Conservation (phyloP, 2,329 filamentous ascomycete species). For the Rhynchosporium secalis region DNA sequence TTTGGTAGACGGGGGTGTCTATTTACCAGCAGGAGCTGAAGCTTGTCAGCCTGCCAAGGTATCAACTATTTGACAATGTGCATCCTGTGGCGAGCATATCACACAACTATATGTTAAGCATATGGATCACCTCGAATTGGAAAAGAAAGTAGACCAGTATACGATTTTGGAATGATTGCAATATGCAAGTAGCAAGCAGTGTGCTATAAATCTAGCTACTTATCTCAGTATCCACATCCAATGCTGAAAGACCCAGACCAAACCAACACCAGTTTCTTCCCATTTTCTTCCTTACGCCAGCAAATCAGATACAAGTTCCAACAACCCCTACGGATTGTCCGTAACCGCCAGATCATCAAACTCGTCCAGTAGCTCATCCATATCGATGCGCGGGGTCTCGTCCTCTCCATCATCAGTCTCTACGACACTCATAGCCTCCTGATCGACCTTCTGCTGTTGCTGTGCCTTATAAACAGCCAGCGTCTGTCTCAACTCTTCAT, state of each 20-base stretch:
- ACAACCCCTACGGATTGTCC: not conserved
- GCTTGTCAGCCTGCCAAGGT: too few relatives aligned
- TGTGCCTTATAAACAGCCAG: conserved; percentile 80
- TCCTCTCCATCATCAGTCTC: conserved; percentile 62
- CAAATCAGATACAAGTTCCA: conserved; percentile 1
- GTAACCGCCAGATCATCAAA: conserved; percentile 81
- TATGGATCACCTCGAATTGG: not conserved
- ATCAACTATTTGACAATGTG: too few relatives aligned
- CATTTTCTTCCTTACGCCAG: conserved; percentile 14
- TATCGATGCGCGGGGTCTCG: conserved; percentile 67
- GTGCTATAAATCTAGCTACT: conserved; percentile 6
- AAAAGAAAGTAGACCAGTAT: not conserved
- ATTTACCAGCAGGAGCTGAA: too few relatives aligned
- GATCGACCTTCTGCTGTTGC: conserved; percentile 48
- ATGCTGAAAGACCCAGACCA: conserved; percentile 4
- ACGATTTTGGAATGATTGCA: not conserved
- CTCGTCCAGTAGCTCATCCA: conserved; percentile 86
- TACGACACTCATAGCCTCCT: conserved; percentile 68
- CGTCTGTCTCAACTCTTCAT: conserved; percentile 80
- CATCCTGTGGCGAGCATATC: too few relatives aligned
- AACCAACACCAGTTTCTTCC: conserved; percentile 14
- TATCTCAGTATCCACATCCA: conserved; percentile 10
- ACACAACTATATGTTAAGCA: not conserved
- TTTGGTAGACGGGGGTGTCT: too few relatives aligned
- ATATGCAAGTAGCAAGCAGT: too few relatives aligned